Percentiles rank a stretch among this genome's conserved stretches.
Evolutionary conservation across 129 eudicot genomes (phyloP).

Genomic region (Lactuca saligna): DNA sequence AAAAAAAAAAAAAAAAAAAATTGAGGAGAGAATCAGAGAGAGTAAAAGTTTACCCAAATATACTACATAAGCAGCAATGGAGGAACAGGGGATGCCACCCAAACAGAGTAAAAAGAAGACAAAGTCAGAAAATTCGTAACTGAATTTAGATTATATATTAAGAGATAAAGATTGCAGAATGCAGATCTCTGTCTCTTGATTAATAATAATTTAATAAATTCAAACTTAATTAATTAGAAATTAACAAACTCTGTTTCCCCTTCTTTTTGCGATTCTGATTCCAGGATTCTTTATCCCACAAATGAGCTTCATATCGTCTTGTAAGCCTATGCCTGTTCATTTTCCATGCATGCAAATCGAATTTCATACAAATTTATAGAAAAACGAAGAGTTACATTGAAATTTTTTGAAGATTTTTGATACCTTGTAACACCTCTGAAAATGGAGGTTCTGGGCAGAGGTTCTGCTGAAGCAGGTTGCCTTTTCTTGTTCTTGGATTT

Average conservation of each 20-base stretch:
- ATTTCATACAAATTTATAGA: background rate
- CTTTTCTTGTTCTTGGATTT: constrained; percentile 21
- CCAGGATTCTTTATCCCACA: constrained; percentile 73
- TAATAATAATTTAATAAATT: background rate
- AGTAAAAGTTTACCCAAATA: constrained; percentile 54
- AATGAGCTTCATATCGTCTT: constrained; percentile 79
- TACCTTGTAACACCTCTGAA: constrained; percentile 86
- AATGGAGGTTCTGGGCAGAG: constrained; percentile 53
- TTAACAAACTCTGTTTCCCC: constrained; percentile 60
- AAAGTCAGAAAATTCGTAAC: constrained; percentile 29
- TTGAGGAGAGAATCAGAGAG: background rate
- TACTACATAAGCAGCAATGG: constrained; percentile 41
- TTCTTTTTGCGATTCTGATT: constrained; percentile 48
- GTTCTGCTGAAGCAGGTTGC: constrained; percentile 29
- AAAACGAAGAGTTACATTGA: too few species aligned
- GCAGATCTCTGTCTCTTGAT: constrained; percentile 43
- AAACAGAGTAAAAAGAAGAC: constrained; percentile 16
- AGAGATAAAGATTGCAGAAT: constrained; percentile 19
- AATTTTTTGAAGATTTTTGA: background rate
- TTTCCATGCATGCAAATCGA: constrained; percentile 32
- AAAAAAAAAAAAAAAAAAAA: too few species aligned
- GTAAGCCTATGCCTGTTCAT: constrained; percentile 66
- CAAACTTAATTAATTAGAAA: background rate
- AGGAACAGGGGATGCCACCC: constrained; percentile 23
- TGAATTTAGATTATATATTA: constrained; percentile 2